Conservation (phyloP, 1,284 basidiomycete species). For the Gymnopus androsaceus region DNA sequence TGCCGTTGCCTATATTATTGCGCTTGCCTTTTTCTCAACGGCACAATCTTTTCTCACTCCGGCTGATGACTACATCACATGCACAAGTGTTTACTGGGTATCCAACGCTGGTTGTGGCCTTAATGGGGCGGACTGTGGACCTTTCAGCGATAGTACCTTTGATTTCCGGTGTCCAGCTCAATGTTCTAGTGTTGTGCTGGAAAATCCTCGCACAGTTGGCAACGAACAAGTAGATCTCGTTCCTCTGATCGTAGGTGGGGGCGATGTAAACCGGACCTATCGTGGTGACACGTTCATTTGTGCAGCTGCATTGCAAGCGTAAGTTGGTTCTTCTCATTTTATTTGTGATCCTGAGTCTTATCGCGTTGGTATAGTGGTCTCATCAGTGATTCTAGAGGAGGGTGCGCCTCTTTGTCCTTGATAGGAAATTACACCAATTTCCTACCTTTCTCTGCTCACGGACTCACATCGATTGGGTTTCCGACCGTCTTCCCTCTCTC, state of each 20-base stretch:
- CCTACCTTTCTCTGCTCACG: constrained; percentile 58
- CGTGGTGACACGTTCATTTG: constrained; percentile 87
- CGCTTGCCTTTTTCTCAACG: constrained; percentile 71
- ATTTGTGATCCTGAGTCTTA: constrained; percentile 1
- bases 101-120: constrained; percentile 77
- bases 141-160: constrained; percentile 64
- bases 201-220: constrained; percentile 81
- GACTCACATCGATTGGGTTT: constrained; percentile 73
- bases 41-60: constrained; percentile 73
- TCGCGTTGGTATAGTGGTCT: constrained; percentile 54
- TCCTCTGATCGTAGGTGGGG: constrained; percentile 84
- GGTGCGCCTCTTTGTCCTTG: constrained; percentile 74
- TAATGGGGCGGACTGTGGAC: constrained; percentile 67
- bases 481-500: constrained; percentile 71
- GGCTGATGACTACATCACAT: constrained; percentile 60
- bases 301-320: constrained; percentile 83
- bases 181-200: constrained; percentile 67
- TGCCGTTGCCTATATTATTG: constrained; percentile 66
- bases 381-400: constrained; percentile 65
- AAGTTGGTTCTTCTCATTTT: constrained; percentile 28
- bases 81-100: constrained; percentile 73
- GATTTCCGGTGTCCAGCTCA: constrained; percentile 83
- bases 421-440: constrained; percentile 75
- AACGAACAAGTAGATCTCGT: constrained; percentile 62
- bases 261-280: constrained; percentile 69